Evolutionary conservation across 2,329 filamentous ascomycete genomes (phyloP).

Genomic region (Colletotrichum phormii): DNA sequence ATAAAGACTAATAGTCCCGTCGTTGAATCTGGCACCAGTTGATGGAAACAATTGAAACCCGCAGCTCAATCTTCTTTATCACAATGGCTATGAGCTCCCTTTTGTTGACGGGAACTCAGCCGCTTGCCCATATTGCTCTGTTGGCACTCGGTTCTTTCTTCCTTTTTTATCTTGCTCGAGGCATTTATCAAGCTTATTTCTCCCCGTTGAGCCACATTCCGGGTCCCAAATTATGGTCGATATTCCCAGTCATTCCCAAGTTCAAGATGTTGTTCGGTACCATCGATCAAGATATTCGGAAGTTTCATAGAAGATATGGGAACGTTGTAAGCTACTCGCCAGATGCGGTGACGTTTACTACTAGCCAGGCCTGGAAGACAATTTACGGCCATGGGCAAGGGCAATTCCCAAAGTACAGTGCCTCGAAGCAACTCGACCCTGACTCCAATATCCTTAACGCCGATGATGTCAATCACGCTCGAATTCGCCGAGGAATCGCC

Average conservation of each 20-base stretch:
- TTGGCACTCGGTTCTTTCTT: not conserved
- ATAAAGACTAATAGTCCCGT: too few species aligned
- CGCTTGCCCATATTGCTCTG: not conserved
- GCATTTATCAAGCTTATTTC: slow-evolving; percentile 13
- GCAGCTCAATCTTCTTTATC: not conserved
- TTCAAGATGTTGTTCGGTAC: slow-evolving; percentile 1
- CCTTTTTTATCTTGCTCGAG: not conserved
- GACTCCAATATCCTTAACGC: slow-evolving; percentile 1
- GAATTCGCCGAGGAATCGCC: slow-evolving; percentile 31
- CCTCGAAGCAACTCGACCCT: not conserved
- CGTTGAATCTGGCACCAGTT: too few species aligned
- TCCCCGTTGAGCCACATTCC: not conserved
- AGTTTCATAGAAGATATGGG: slow-evolving; percentile 53
- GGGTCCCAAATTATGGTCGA: not conserved
- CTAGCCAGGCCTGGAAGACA: slow-evolving; percentile 50
- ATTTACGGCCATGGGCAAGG: slow-evolving; percentile 40
- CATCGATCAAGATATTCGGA: slow-evolving; percentile 38
- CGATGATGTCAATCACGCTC: slow-evolving; percentile 14
- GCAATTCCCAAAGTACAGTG: not conserved
- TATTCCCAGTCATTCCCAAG: slow-evolving; percentile 2
- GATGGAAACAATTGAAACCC: too few species aligned
- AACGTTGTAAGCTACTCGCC: slow-evolving; percentile 57
- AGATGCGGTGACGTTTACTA: slow-evolving; percentile 57
- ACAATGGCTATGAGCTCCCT: not conserved
- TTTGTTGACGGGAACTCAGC: too few species aligned